These are phyloP conservation scores for Yarrowia alimentaria DNA, from an alignment of 805 yeast genomes.

Conservation along the genomic window DNA sequence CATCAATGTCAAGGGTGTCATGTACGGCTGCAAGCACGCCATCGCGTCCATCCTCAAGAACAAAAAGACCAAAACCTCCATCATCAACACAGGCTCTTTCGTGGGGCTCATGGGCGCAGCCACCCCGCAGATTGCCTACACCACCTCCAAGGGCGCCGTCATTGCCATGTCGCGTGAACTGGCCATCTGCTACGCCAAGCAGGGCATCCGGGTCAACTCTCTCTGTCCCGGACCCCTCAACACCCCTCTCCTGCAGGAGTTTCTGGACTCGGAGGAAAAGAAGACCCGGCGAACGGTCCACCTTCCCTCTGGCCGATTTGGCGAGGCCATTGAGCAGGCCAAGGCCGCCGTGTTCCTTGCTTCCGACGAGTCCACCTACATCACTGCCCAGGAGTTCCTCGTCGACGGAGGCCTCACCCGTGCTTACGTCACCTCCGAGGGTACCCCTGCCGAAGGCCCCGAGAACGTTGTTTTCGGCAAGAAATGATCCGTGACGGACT, in stretches of 20 bases:
- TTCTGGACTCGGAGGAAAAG: slow-evolving; percentile 53
- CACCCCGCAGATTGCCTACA: slow-evolving; percentile 43
- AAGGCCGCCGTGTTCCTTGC: slow-evolving; percentile 61
- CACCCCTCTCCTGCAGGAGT: slow-evolving; percentile 59
- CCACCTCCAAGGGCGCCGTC: slow-evolving; percentile 44
- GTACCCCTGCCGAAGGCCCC: slow-evolving; percentile 35
- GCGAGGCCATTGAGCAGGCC: slow-evolving; percentile 63
- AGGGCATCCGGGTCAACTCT: slow-evolving; percentile 54
- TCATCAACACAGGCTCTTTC: slow-evolving; percentile 43
- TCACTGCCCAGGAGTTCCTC: slow-evolving; percentile 61
- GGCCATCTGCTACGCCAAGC: slow-evolving; percentile 61
- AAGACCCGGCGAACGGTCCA: slow-evolving; percentile 44
- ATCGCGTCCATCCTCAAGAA: slow-evolving; percentile 38
- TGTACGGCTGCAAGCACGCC: slow-evolving; percentile 41
- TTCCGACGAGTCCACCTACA: slow-evolving; percentile 49
- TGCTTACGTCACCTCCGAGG: slow-evolving; percentile 37
- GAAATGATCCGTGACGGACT: background rate
- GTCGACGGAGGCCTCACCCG: slow-evolving; percentile 53
- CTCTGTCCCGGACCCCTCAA: slow-evolving; percentile 61
- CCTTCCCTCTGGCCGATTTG: slow-evolving; percentile 58
- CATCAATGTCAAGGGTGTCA: slow-evolving; percentile 43
- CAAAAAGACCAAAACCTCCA: slow-evolving; percentile 37
- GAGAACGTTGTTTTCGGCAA: slow-evolving; percentile 38
- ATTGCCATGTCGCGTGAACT: slow-evolving; percentile 43
- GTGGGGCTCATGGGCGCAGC: slow-evolving; percentile 43